These are phyloP conservation scores for Neoarthrinium moseri DNA, from an alignment of 2,329 filamentous ascomycete genomes.

Conservation along the genomic window DNA sequence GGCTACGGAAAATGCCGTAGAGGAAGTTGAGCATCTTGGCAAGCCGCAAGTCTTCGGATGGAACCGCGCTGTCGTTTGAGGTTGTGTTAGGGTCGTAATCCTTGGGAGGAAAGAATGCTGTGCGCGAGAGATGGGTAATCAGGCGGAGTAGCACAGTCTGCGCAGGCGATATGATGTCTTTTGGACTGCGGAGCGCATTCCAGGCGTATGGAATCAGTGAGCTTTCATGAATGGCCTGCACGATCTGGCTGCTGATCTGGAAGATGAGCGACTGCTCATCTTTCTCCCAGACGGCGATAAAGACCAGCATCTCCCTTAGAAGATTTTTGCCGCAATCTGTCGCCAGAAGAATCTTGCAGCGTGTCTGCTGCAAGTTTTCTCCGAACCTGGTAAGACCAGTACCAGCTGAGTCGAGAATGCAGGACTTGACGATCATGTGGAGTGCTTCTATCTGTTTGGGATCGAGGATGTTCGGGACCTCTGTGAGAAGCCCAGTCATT, in stretches of 20 bases:
- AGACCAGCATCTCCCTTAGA: slow-evolving; percentile 86
- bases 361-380: slow-evolving; percentile 84
- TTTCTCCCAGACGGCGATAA: slow-evolving; percentile 96
- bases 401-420: slow-evolving; percentile 80
- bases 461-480: slow-evolving; percentile 90
- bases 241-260: slow-evolving; percentile 93
- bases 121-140: slow-evolving; percentile 84
- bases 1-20: slow-evolving; percentile 86
- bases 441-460: slow-evolving; percentile 94
- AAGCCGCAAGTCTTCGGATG: slow-evolving; percentile 54
- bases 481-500: slow-evolving; percentile 80
- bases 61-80: slow-evolving; percentile 15
- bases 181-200: slow-evolving; percentile 85
- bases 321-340: slow-evolving; percentile 89
- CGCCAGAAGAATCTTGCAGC: slow-evolving; percentile 85
- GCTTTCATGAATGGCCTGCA: slow-evolving; percentile 87
- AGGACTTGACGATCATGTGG: slow-evolving; percentile 96
- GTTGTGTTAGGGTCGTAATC: slow-evolving; percentile 29
- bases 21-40: slow-evolving; percentile 78
- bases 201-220: slow-evolving; percentile 90
- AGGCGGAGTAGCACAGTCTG: slow-evolving; percentile 92
- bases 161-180: slow-evolving; percentile 93
- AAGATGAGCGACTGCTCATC: slow-evolving; percentile 92
- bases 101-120: slow-evolving; percentile 39
- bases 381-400: slow-evolving; percentile 65